These are phyloP conservation scores for Ceratocystis cacaofunesta DNA, from an alignment of 2,329 filamentous ascomycete species.

Conservation along the genomic window DNA sequence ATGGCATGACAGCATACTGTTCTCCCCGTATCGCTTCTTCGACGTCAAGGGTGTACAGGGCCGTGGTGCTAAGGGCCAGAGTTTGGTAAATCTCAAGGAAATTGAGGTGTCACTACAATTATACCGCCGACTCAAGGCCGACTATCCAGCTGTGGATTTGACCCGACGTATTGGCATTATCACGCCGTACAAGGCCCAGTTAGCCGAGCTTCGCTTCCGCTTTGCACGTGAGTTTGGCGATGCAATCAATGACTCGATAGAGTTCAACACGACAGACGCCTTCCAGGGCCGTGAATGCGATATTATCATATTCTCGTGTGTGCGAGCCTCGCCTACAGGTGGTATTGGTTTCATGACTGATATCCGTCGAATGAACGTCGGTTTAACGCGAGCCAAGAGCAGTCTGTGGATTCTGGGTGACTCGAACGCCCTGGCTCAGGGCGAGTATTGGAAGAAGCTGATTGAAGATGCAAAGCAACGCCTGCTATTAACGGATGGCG, in stretches of 20 bases:
- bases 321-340: constrained; percentile 79
- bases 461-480: constrained; percentile 67
- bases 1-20: constrained; percentile 70
- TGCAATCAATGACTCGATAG: constrained; percentile 59
- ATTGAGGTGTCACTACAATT: constrained; percentile 73
- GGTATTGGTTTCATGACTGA: constrained; percentile 97
- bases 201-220: constrained; percentile 60
- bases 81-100: constrained; percentile 77
- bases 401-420: constrained; percentile 95
- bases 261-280: constrained; percentile 98
- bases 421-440: constrained; percentile 69
- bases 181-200: constrained; percentile 91
- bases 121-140: constrained; percentile 62
- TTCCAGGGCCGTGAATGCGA: constrained; percentile 96
- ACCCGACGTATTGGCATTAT: constrained; percentile 87
- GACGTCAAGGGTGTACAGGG: constrained; percentile 83
- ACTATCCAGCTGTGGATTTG: constrained; percentile 56
- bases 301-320: constrained; percentile 97
- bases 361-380: constrained; percentile 98
- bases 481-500: constrained; percentile 59
- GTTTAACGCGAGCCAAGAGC: constrained; percentile 88
- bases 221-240: constrained; percentile 64
- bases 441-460: constrained; percentile 78
- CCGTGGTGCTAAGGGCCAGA: constrained; percentile 69
- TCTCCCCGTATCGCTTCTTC: constrained; percentile 93